Evolutionary conservation across 495 filamentous ascomycete genomes (phyloP), one percentile per base, ranked within the genome.

Genomic region (Neurospora sp.): DNA sequence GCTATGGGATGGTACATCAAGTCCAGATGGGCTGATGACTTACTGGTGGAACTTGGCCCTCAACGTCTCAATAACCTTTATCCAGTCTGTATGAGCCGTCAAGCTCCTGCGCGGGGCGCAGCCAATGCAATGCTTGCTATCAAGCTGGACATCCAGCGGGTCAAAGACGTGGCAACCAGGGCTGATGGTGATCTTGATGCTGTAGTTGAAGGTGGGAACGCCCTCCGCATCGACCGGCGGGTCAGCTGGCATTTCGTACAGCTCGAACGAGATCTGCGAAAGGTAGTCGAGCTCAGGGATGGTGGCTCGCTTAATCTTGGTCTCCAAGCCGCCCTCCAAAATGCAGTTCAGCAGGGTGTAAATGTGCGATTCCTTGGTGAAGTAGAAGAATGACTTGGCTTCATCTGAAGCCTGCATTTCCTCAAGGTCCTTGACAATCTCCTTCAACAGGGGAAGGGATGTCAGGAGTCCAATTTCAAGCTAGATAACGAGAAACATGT

Each of bases 271-370:
- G 76, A 99, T 97, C 79, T 97, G 94, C 38, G 91, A 94, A n/a
- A 99, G 88, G 81, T 98, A 99, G 79, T 99, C 96, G 68, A 99
- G 88, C 79, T 99, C 96, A 0, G 96, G 96, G 75, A 99, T 99
- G 39, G 93, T 93, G 77, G 91, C 92, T 59, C 96, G 89, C 74
- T 93, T 91, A 76, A 89, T 89, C 82, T 98, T 98, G 35, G 94
- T 96, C 75, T 94, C 91, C 74, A 99, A 92, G 41, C 96, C 96
- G 74, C 96, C 96, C 82, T 98, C 96, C 40, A 99, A 85, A 74
- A 99, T 98, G 81, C 96, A 98, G 82, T 99, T 99, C 68, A 99
- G 87, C 39, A 99, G 87, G 20, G 96, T 98, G 83, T 99, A 99
- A 76, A 99, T 98, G 76, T 99, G 96, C 6, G 92, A 96, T 83